A percentile compares a stretch with the other conserved stretches of the same genome.
phyloP scores from a whole-genome alignment of 805 yeast genomes.

The Nakazawaea populi region DNA sequence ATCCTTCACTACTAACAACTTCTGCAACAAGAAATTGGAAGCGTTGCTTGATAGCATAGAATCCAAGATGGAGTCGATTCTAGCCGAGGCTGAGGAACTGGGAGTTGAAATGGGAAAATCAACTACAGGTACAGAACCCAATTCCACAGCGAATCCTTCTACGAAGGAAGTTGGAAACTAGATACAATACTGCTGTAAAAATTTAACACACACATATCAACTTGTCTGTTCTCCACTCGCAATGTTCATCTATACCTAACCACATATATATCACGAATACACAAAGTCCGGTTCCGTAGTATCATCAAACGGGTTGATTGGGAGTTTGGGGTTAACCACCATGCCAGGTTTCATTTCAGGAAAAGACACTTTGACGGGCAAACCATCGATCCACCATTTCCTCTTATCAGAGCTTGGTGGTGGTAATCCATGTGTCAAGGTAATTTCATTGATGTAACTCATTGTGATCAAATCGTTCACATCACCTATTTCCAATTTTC shows the following conservation, averaged over 20 bases:
- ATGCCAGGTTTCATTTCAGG: slow-evolving; percentile 37
- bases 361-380: slow-evolving; percentile 62
- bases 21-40: slow-evolving; percentile 38
- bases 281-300: slow-evolving; percentile 51
- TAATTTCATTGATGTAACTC: slow-evolving; percentile 20
- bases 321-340: slow-evolving; percentile 62
- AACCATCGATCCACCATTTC: slow-evolving; percentile 93
- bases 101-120: neutral
- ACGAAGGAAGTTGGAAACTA: too few relatives aligned
- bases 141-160: neutral
- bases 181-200: too few relatives aligned
- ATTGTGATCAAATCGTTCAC: slow-evolving; percentile 26
- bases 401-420: slow-evolving; percentile 80
- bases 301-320: slow-evolving; percentile 66
- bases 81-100: slow-evolving; percentile 35
- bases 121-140: neutral
- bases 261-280: neutral
- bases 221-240: neutral
- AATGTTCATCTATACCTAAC: neutral
- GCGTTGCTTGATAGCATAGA: slow-evolving; percentile 60
- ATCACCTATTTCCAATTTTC: slow-evolving; percentile 38
- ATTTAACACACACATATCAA: too few relatives aligned
- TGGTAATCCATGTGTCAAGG: slow-evolving; percentile 48
- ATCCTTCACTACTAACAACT: too few relatives aligned
- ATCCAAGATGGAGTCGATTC: slow-evolving; percentile 52